A percentile compares a stretch with the other conserved stretches of the same genome.
These are phyloP conservation scores for Termitomyces sp. DNA, from an alignment of 768 basidiomycete genomes.

Conservation along the genomic window DNA sequence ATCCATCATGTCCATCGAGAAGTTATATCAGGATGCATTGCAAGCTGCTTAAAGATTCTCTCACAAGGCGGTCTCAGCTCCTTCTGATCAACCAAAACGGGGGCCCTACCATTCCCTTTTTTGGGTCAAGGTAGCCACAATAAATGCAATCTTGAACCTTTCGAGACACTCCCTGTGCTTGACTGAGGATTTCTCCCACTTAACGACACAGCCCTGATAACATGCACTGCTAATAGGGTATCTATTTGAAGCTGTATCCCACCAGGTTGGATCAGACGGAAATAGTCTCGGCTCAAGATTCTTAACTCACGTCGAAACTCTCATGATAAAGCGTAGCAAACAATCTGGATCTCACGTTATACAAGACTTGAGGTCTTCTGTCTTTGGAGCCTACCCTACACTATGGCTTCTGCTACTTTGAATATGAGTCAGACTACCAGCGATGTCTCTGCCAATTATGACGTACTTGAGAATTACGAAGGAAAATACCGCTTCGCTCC, in stretches of 20 bases:
- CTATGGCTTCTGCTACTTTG: conserved; percentile 14
- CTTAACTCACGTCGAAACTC: not conserved
- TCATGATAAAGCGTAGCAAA: not conserved
- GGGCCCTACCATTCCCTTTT: not conserved
- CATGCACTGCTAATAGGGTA: not conserved
- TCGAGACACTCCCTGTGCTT: not conserved
- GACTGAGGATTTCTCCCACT: not conserved
- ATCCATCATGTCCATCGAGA: not conserved
- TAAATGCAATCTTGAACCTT: not conserved
- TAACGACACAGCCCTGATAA: not conserved
- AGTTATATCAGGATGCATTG: not conserved
- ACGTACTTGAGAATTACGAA: conserved; percentile 51
- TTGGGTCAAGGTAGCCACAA: not conserved
- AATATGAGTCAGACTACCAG: conserved; percentile 9
- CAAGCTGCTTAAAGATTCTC: not conserved
- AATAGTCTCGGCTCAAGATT: not conserved
- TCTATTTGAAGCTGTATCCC: not conserved
- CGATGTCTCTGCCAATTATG: conserved; percentile 24
- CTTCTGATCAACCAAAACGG: not conserved
- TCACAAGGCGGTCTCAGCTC: too few relatives aligned
- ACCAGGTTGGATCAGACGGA: not conserved
- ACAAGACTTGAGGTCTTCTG: not conserved
- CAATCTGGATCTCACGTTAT: conserved; percentile 1
- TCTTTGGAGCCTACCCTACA: not conserved
- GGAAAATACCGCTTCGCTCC: conserved; percentile 70